These are phyloP conservation scores for Backusella parvicylindrica DNA, from an alignment of 192 early-diverging fungal genomes.

Conservation along the genomic window DNA sequence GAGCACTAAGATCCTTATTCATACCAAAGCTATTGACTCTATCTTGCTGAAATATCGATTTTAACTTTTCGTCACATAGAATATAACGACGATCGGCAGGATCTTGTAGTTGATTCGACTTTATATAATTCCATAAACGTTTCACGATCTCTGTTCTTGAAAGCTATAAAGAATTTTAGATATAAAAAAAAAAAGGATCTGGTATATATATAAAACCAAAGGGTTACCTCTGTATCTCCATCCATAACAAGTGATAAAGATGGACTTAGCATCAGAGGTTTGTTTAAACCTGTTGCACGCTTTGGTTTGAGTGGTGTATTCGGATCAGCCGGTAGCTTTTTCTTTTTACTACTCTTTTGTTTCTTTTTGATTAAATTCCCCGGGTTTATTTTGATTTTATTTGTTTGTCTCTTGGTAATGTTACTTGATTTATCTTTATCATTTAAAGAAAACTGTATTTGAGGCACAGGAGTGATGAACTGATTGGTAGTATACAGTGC, in stretches of 20 bases:
- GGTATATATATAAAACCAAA: background rate
- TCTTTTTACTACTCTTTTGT: constrained; percentile 15
- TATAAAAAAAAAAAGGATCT: background rate
- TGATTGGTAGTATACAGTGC: background rate
- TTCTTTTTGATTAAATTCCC: background rate
- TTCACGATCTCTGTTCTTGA: constrained; percentile 60
- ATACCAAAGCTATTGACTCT: constrained; percentile 56
- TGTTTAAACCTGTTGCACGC: constrained; percentile 41
- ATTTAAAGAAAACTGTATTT: background rate
- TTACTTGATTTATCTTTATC: background rate
- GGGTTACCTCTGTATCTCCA: constrained; percentile 37
- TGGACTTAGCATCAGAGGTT: constrained; percentile 43
- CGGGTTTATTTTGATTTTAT: background rate
- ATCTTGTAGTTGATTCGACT: constrained; percentile 51
- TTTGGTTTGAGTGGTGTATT: constrained; percentile 35
- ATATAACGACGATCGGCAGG: constrained; percentile 51
- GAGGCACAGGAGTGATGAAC: background rate
- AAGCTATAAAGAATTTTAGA: constrained; percentile 33
- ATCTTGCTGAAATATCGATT: constrained; percentile 44
- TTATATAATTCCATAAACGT: constrained; percentile 59
- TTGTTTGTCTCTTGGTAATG: background rate
- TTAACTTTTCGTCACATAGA: constrained; percentile 49
- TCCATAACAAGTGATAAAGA: constrained; percentile 37
- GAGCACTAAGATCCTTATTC: constrained; percentile 55
- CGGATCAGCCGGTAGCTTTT: constrained; percentile 16